Base-by-base conservation (phyloP, 352 stramenopile species). In the Chrysophaeum taylorii region DNA sequence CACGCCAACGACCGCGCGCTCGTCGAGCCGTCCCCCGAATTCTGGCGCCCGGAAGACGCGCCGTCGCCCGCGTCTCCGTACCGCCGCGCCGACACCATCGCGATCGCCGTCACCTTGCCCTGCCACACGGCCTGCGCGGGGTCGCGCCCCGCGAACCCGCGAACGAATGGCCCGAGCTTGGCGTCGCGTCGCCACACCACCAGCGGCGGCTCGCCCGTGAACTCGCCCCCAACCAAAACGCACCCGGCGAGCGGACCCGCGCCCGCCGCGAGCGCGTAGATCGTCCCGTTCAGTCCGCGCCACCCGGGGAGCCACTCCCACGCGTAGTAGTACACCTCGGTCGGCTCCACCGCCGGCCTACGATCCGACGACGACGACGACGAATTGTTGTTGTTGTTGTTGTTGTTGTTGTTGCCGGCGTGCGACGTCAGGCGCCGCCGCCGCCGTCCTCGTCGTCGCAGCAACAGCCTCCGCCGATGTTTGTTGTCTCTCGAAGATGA, bases 281-380 rank as follows among this genome's bases (percentile, higher is more conserved):
- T 75, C 7, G 82, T 77, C 70, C 87, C 81, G 71, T 86, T 74
- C 53, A 85, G 78, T 2, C 83, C 83, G 36, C 84, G 62, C 70
- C 87, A 89, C 16, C 83, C 83, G 41, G 83, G 82, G 23, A 89
- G 62, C 83, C 83, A 89, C 27, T 80, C 83, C 83, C 83, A 89
- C 41, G 82, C 78, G 70, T 85, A 88, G 39, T 85, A 79, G n/a
- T 16, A n/a, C n/a, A n/a, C n/a, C n/a, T n/a, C n/a, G n/a, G n/a
- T n/a, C n/a, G n/a, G n/a, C n/a, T n/a, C n/a, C n/a, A n/a, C n/a
- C n/a, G n/a, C n/a, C n/a, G n/a, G n/a, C n/a, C n/a, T n/a, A n/a
- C n/a, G n/a, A n/a, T n/a, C n/a, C n/a, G n/a, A n/a, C n/a, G n/a
- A n/a, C n/a, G n/a, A n/a, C n/a, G n/a, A n/a, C n/a, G n/a, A 25